phyloP scores from a whole-genome alignment of 768 basidiomycete genomes.

The Tylopilus felleus region DNA sequence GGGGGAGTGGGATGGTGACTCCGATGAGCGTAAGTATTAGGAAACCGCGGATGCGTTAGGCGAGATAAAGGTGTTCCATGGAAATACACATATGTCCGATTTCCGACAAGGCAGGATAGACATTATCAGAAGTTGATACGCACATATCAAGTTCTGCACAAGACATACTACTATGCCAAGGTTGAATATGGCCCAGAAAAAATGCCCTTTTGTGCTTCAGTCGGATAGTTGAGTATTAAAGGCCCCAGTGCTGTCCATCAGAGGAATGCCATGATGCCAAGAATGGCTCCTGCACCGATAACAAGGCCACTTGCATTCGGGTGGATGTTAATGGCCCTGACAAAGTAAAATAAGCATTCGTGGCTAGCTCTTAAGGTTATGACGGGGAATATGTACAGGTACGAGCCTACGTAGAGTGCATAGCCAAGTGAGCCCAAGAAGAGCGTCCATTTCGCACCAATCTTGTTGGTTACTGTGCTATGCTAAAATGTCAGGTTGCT shows the following conservation, averaged over 20 bases:
- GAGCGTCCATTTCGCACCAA: not conserved
- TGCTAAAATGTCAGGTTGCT: not conserved
- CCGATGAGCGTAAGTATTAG: not conserved
- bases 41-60: not conserved
- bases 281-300: conserved; percentile 64
- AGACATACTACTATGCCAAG: conserved; percentile 38
- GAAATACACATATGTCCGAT: conserved; percentile 47
- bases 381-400: not conserved
- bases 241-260: conserved; percentile 80
- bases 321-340: conserved; percentile 68
- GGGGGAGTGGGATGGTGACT: too few species aligned
- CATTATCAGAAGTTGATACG: not conserved
- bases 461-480: not conserved
- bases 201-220: conserved; percentile 67
- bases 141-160: not conserved
- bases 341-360: not conserved
- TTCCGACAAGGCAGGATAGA: conserved; percentile 43
- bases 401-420: not conserved
- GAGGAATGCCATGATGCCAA: conserved; percentile 65
- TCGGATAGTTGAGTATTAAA: conserved; percentile 76
- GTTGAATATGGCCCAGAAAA: conserved; percentile 83
- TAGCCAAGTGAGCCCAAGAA: not conserved
- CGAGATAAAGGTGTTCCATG: not conserved
- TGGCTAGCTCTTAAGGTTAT: not conserved
- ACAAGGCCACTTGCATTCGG: conserved; percentile 56